Base-by-base conservation (phyloP, 129 eudicot species). In the Escallonia rubra region DNA sequence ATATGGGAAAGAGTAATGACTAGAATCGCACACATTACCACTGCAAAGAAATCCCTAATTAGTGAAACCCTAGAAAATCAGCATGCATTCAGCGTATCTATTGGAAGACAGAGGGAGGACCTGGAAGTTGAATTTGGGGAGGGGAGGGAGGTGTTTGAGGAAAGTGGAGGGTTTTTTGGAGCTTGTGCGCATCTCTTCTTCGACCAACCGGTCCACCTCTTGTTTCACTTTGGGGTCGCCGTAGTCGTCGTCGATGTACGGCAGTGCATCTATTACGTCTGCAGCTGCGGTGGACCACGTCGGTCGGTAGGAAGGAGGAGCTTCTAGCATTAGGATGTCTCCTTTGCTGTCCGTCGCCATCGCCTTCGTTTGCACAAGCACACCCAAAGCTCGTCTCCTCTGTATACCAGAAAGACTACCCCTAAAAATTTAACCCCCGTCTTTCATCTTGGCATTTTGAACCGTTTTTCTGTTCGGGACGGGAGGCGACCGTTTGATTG, bases 201-300 rank as follows among this genome's bases (percentile, higher is more conserved):
- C 96, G 11, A 92, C 87, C 65, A 92, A 71, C 43, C 84, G 92
- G 77, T 92, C 96, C 49, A 92, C 98, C 55, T 92, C 96, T 6
- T 69, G 81, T 76, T 89, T 89, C 8, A 84, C 91, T 57, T 57
- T 68, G 15, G 96, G 93, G 76, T 91, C 76, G 54, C 84, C 83
- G 57, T 92, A 92, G 68, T 92, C 96, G 67, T 82, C 89, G 71
- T 92, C 98, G 64, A 92, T 88, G 90, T 92, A 92, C 2, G 98
- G 98, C 63, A 92, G 76, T 5, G 98, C 95, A 67, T 92, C 98
- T 34, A 92, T 89, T 16, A 80, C 72, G 14, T 78, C 95, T 0
- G 86, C 85, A 59, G 83, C 72, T 23, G 34, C 34, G 38, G 84
- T 81, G 9, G 89, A 80, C 82, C 87, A 77, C 1, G 84, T 70